Evolutionary conservation across 2,329 filamentous ascomycete genomes (phyloP).

Genomic region (Ophiocordyceps camponoti-floridani): DNA sequence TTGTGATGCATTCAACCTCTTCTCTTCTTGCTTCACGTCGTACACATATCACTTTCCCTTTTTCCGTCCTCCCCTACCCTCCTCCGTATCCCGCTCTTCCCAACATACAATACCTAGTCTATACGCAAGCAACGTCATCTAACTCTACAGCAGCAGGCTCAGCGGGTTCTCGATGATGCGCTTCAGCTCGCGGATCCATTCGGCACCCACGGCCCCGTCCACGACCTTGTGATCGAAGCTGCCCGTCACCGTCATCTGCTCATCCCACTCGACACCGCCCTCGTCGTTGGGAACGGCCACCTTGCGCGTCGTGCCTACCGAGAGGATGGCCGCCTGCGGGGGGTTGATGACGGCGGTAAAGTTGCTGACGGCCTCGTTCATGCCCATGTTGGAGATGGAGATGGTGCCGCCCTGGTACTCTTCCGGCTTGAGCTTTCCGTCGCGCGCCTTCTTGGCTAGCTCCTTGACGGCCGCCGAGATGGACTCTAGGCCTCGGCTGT

Average conservation of each 20-base stretch:
- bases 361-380: constrained; percentile 90
- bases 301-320: constrained; percentile 89
- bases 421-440: constrained; percentile 97
- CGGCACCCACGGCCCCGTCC: constrained; percentile 86
- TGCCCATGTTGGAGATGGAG: constrained; percentile 99
- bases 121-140: neutral
- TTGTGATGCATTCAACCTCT: no score
- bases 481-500: constrained; percentile 67
- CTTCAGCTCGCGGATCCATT: constrained; percentile 96
- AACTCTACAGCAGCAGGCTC: constrained; percentile 66
- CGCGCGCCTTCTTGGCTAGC: constrained; percentile 85
- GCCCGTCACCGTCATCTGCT: constrained; percentile 86
- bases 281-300: constrained; percentile 74
- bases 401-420: constrained; percentile 98
- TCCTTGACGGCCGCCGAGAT: constrained; percentile 90
- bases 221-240: constrained; percentile 99
- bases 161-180: constrained; percentile 95
- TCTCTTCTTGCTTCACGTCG: no score
- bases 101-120: neutral
- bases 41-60: no score
- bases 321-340: constrained; percentile 86
- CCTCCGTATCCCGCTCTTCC: neutral
- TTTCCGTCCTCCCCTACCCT: neutral
- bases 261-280: constrained; percentile 76
- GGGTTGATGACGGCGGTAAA: constrained; percentile 99